phyloP scores from a whole-genome alignment of 2,329 filamentous ascomycete species.

The Corniculantispora saksenae region DNA sequence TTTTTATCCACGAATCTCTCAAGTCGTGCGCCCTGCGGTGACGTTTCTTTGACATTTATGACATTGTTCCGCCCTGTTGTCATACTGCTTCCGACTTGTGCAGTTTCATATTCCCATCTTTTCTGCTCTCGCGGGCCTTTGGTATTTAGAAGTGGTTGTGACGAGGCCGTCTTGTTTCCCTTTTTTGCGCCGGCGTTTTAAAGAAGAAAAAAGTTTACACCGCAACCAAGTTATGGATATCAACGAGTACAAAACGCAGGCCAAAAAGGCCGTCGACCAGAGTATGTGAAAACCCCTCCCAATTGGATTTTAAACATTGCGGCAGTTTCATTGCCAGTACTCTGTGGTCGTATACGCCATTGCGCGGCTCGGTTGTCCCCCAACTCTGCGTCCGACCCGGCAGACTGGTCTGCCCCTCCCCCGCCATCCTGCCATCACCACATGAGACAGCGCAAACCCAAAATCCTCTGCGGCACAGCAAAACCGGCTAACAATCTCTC shows the following conservation, averaged over 20 bases:
- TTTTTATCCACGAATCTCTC: not conserved
- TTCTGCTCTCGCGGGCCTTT: not conserved
- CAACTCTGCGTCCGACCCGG: not conserved
- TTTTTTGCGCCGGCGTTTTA: not conserved
- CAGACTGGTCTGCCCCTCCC: conserved; percentile 10
- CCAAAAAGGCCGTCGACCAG: conserved; percentile 77
- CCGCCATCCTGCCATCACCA: conserved; percentile 9
- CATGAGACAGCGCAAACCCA: not conserved
- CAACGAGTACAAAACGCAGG: conserved; percentile 74
- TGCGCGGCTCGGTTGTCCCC: too few species aligned
- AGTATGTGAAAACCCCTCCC: conserved; percentile 56
- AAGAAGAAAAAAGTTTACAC: not conserved
- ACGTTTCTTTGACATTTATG: not conserved
- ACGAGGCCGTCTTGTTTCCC: too few species aligned
- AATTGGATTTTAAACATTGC: not conserved
- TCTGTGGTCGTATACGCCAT: too few species aligned
- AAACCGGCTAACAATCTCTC: not conserved
- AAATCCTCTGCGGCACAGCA: not conserved
- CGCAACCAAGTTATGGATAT: conserved; percentile 66
- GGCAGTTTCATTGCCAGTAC: conserved; percentile 10
- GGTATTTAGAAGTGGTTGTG: not conserved
- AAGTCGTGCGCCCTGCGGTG: not conserved
- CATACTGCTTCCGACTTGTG: not conserved
- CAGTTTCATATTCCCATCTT: too few species aligned
- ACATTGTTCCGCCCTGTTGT: not conserved